Base-by-base conservation (phyloP, 257 asterid species). In the Linderniella brevidens region DNA sequence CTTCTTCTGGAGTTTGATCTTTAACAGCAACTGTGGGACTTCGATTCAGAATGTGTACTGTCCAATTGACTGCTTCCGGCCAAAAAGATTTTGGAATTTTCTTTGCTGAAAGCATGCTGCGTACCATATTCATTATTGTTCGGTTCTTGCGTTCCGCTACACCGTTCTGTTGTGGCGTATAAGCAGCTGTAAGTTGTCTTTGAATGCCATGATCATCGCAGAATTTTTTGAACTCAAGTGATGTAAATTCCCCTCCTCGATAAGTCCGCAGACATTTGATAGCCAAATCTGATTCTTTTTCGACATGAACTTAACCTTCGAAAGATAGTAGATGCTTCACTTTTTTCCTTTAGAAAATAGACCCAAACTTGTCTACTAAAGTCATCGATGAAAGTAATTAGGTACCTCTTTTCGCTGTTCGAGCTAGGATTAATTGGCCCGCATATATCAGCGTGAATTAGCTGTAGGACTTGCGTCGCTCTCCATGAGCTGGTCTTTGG, bases 101-200 rank as follows among this genome's bases (percentile, higher is more conserved):
- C 8, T 50, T 36, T 1, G 3, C 29, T 32, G 36, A 14, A 1
- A 50, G 1, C 55, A 37, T 50, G 45, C 45, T 40, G 14, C 16
- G n/a, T 4, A 40, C 45, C 0, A 40, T 4, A 11, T 40, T 40
- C 45, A 40, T 40, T 5, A 68, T 8, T 1, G 44, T 64, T 5
- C 19, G 20, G 41, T 68, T 63, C 3, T 63, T 53, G 12, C 48
- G 1, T 8, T 62, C 64, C 0, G 45, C 54, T 0, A 53, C 37
- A 1, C 65, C 62, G 37, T 68, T 68, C 46, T 68, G 54, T 16
- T 63, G n/a, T 5, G 49, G 29, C 25, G 67, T 41, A 20, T 55
- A 50, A 3, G 54, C 32, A 3, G 58, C 11, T 4, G 47, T 62
- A 10, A 52, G 41, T 2, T 68, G 50, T 29, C 58, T 55, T 0